Conservation (phyloP, 129 eudicot species). For the Flaveria robusta region DNA sequence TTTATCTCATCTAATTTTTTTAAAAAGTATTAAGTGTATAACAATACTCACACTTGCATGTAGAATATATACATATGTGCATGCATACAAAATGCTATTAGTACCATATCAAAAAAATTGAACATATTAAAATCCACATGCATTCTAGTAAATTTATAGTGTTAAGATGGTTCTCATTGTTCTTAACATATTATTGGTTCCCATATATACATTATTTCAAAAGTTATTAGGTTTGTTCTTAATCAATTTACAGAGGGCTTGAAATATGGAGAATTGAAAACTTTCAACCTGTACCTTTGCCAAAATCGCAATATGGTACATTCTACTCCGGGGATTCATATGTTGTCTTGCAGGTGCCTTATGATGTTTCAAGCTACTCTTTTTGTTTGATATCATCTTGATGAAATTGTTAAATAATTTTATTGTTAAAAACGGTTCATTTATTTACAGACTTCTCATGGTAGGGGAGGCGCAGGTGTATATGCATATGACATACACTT, state of each 20-base stretch:
- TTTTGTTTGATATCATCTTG: background rate
- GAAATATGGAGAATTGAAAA: slow-evolving; percentile 96
- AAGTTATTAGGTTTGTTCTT: slow-evolving; percentile 46
- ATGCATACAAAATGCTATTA: too few relatives aligned
- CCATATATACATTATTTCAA: background rate
- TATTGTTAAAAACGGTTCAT: slow-evolving; percentile 6
- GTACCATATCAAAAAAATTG: too few relatives aligned
- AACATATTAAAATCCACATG: too few relatives aligned
- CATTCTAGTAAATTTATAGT: too few relatives aligned
- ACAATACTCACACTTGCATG: too few relatives aligned
- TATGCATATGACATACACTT: slow-evolving; percentile 66
- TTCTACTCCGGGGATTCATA: slow-evolving; percentile 89
- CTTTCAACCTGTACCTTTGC: slow-evolving; percentile 82
- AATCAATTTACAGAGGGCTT: slow-evolving; percentile 70
- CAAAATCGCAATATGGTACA: slow-evolving; percentile 80
- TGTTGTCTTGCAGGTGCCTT: slow-evolving; percentile 64
- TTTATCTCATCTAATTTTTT: too few relatives aligned
- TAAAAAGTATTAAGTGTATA: too few relatives aligned
- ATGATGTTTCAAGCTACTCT: slow-evolving; percentile 6
- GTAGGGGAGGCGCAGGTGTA: slow-evolving; percentile 77
- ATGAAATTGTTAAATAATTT: background rate
- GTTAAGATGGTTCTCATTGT: too few relatives aligned
- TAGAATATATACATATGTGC: too few relatives aligned
- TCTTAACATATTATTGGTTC: too few relatives aligned
- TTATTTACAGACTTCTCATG: slow-evolving; percentile 68